A percentile compares a stretch with the other conserved stretches of the same genome.
These are phyloP conservation scores for Heliocybe sulcata DNA, from an alignment of 1,284 basidiomycete species.

Conservation along the genomic window DNA sequence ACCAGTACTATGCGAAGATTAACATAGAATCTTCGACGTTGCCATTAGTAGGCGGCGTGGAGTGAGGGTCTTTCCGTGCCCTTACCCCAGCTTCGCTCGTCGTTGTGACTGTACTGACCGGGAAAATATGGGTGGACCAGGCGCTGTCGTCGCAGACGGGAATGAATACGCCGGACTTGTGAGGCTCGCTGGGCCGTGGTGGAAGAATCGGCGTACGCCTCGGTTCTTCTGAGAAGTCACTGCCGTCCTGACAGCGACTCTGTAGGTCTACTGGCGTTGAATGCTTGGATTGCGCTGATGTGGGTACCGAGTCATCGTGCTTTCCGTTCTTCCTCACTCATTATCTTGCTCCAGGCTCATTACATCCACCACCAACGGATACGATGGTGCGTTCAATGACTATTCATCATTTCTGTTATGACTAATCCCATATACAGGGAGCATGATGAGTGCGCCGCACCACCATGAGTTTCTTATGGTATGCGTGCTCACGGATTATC, in stretches of 20 bases:
- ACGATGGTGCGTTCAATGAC: conserved; percentile 10
- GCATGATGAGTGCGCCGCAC: neutral
- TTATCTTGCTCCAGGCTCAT: conserved; percentile 8
- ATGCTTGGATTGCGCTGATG: conserved; percentile 1
- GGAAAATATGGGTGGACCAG: neutral
- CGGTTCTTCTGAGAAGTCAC: neutral
- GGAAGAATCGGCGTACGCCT: neutral
- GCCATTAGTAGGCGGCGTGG: too few relatives aligned
- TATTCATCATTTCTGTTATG: neutral
- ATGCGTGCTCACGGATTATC: neutral
- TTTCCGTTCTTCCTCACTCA: neutral
- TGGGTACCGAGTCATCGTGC: neutral
- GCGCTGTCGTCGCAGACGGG: neutral
- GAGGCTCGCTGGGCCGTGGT: neutral
- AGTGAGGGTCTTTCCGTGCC: neutral
- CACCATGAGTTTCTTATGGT: too few relatives aligned
- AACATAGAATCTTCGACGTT: too few relatives aligned
- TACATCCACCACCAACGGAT: conserved; percentile 18
- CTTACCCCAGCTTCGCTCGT: neutral
- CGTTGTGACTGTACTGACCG: neutral
- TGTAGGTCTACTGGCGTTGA: neutral
- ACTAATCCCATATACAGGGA: neutral
- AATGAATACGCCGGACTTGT: neutral
- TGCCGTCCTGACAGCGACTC: neutral
- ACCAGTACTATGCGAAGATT: too few relatives aligned